Evolutionary conservation across 345 rosid genomes (phyloP).

Genomic region (Garcia nutans): DNA sequence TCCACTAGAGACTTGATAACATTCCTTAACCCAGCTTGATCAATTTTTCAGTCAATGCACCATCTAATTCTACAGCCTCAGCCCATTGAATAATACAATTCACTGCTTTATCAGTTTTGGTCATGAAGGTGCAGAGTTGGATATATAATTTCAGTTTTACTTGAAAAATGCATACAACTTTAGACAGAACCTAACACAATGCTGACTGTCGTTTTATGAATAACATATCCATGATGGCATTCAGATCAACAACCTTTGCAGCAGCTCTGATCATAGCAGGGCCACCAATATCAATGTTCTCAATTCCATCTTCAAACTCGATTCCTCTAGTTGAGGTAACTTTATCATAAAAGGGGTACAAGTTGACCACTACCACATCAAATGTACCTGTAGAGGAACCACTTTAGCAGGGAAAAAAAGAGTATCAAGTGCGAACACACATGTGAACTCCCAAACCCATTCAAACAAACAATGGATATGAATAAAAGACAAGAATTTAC

Average conservation of each 20-base stretch:
- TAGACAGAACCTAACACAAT: background rate
- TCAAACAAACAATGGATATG: background rate
- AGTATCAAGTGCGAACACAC: background rate
- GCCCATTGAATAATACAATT: background rate
- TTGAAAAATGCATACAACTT: background rate
- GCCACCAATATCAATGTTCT: constrained; percentile 92
- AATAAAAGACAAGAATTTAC: background rate
- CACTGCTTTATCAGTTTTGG: background rate
- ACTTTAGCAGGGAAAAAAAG: constrained; percentile 12
- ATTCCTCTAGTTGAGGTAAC: constrained; percentile 70
- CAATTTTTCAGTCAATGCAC: no score
- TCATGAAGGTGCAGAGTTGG: background rate
- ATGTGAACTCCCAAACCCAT: no score
- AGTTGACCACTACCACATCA: constrained; percentile 84
- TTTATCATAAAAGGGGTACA: constrained; percentile 86
- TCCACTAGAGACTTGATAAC: background rate
- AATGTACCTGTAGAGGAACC: constrained; percentile 57
- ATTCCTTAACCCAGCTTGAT: background rate
- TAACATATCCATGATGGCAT: background rate
- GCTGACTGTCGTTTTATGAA: background rate
- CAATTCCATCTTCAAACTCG: constrained; percentile 82
- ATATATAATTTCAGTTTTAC: background rate
- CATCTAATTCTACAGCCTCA: background rate
- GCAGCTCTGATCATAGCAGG: constrained; percentile 98
- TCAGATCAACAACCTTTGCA: constrained; percentile 58